Evolutionary conservation across 208 protist genomes (phyloP).

Genomic region (Acanthamoeba pearcei): DNA sequence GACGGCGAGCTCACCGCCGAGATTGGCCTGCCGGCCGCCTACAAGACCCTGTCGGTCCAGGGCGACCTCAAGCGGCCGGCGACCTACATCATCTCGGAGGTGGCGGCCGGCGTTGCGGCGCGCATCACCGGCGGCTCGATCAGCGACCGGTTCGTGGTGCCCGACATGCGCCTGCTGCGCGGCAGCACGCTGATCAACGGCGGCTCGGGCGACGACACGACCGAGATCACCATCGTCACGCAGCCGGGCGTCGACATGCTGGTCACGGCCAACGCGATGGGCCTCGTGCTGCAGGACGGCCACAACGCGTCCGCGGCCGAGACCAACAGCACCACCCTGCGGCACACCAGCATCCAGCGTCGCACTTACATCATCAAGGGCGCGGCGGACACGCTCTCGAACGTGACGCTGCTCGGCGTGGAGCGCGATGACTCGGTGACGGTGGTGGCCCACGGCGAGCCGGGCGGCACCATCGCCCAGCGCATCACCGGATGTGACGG

Average conservation of each 20-base stretch:
- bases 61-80: conserved; percentile 4
- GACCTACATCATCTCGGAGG: background rate
- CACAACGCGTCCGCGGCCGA: background rate
- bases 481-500: conserved; percentile 64
- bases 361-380: conserved; percentile 37
- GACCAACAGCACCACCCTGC: conserved; percentile 10
- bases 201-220: conserved; percentile 15
- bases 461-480: conserved; percentile 57
- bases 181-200: conserved; percentile 39
- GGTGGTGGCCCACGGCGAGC: background rate
- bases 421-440: conserved; percentile 15
- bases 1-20: background rate
- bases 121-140: background rate
- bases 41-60: background rate
- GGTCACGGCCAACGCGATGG: background rate
- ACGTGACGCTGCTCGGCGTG: background rate
- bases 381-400: conserved; percentile 7
- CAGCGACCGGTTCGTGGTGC: conserved; percentile 54
- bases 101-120: background rate
- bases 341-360: conserved; percentile 24
- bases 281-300: conserved; percentile 30
- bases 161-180: background rate
- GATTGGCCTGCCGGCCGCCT: conserved; percentile 3
- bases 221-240: background rate
- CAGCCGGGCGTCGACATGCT: conserved; percentile 6